These are phyloP conservation scores for Pelomyxa schiedti DNA, from an alignment of 78 protist genomes.

Conservation along the genomic window DNA sequence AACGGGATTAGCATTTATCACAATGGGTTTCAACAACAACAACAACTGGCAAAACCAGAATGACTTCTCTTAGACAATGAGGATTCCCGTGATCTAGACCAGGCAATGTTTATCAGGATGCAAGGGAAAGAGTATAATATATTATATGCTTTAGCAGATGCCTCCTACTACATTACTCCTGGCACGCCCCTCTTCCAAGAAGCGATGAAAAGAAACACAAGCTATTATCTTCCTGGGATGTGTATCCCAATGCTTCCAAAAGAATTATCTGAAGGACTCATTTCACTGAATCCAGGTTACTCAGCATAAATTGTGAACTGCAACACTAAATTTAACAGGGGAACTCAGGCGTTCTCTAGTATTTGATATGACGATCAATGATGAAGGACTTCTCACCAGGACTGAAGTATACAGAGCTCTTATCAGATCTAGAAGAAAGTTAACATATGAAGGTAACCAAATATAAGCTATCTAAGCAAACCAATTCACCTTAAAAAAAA, in stretches of 20 bases:
- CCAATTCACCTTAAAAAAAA: no score
- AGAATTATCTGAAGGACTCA: constrained; percentile 57
- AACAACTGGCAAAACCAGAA: no score
- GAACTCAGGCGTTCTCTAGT: background rate
- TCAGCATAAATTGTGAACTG: no score
- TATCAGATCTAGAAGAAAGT: background rate
- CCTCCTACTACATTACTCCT: constrained; percentile 57
- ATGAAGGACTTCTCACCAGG: background rate
- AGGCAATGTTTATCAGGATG: background rate
- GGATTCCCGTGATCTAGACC: background rate
- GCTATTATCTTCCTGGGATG: constrained; percentile 66
- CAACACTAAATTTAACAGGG: no score
- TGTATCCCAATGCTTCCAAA: constrained; percentile 85
- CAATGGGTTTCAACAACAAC: no score
- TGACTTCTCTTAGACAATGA: no score
- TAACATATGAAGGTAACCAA: background rate
- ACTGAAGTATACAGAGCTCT: background rate
- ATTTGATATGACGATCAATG: background rate
- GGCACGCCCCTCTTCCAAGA: constrained; percentile 49
- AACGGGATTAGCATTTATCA: background rate
- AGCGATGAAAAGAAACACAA: constrained; percentile 63
- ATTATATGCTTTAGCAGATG: constrained; percentile 73
- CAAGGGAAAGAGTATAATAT: background rate
- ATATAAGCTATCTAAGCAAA: no score
- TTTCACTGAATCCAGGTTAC: constrained; percentile 71